Evolutionary conservation across 495 filamentous ascomycete genomes (phyloP).

Genomic region (Gamarada debralockiae): DNA sequence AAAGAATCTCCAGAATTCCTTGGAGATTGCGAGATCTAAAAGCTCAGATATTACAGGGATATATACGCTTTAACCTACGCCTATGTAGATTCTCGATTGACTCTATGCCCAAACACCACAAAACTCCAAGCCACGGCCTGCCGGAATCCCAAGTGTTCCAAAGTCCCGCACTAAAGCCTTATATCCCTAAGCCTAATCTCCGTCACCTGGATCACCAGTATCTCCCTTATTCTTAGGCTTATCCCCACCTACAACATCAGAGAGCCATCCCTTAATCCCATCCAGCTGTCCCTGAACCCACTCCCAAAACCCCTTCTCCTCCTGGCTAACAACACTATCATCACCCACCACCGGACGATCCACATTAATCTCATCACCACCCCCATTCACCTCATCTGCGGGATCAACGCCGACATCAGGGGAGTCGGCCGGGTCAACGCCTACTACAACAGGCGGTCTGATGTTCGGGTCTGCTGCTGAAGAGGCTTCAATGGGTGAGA

Average conservation of each 20-base stretch:
- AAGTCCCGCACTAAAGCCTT: no score
- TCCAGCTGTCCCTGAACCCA: constrained; percentile 46
- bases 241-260: constrained; percentile 26
- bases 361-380: not conserved
- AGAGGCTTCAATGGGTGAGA: constrained; percentile 23
- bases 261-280: constrained; percentile 31
- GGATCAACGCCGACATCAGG: constrained; percentile 19
- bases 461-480: constrained; percentile 16
- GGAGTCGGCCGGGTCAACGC: constrained; percentile 3
- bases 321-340: constrained; percentile 20
- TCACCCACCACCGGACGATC: constrained; percentile 9
- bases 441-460: constrained; percentile 3
- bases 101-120: no score
- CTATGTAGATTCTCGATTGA: no score
- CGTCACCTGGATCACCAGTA: not conserved
- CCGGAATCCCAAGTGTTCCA: no score
- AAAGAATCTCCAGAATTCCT: not conserved
- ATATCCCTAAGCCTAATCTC: not conserved
- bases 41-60: not conserved
- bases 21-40: not conserved
- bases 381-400: no score
- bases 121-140: no score
- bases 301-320: constrained; percentile 39
- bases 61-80: not conserved
- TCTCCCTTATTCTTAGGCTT: not conserved